Percentiles rank a stretch among this genome's conserved stretches.
These are phyloP conservation scores for Pseudozyma hubeiensis DNA, from an alignment of 1,284 basidiomycete genomes.

Conservation along the genomic window DNA sequence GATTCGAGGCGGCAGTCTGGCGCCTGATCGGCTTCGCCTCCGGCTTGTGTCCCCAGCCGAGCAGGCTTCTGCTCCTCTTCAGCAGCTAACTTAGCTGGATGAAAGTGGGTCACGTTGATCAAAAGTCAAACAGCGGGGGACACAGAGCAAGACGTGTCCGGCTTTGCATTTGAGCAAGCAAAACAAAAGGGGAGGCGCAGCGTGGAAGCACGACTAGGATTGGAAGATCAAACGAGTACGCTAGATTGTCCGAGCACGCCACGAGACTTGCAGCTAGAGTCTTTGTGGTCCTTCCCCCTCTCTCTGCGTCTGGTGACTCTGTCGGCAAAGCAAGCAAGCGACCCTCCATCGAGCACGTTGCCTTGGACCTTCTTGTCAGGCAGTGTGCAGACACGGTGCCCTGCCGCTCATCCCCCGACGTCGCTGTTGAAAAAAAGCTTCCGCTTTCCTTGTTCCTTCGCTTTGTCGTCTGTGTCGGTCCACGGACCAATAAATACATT, in stretches of 20 bases:
- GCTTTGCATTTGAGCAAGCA: constrained; percentile 3
- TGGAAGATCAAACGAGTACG: neutral
- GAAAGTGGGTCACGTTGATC: neutral
- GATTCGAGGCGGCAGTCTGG: constrained; percentile 16
- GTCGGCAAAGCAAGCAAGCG: constrained; percentile 3
- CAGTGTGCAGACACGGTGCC: constrained; percentile 2
- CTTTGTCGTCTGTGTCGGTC: constrained; percentile 2
- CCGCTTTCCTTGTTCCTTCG: constrained; percentile 6
- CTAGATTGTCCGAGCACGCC: constrained; percentile 4
- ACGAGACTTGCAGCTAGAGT: constrained; percentile 1
- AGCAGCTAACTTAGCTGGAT: neutral
- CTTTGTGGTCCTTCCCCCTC: neutral
- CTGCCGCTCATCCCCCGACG: constrained; percentile 20
- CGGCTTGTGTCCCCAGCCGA: neutral
- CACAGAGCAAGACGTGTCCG: constrained; percentile 2
- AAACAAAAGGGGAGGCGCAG: neutral
- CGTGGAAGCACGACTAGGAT: neutral
- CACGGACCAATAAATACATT: constrained; percentile 20
- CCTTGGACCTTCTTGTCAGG: neutral
- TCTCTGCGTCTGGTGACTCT: constrained; percentile 9
- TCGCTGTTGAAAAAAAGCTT: constrained; percentile 6
- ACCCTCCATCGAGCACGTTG: constrained; percentile 12
- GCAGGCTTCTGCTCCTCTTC: neutral
- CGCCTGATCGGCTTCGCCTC: constrained; percentile 17
- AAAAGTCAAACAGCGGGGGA: too few relatives aligned